These are phyloP conservation scores for Carex scoparia DNA, from an alignment of 176 grass and related monocot species.

Conservation along the genomic window DNA sequence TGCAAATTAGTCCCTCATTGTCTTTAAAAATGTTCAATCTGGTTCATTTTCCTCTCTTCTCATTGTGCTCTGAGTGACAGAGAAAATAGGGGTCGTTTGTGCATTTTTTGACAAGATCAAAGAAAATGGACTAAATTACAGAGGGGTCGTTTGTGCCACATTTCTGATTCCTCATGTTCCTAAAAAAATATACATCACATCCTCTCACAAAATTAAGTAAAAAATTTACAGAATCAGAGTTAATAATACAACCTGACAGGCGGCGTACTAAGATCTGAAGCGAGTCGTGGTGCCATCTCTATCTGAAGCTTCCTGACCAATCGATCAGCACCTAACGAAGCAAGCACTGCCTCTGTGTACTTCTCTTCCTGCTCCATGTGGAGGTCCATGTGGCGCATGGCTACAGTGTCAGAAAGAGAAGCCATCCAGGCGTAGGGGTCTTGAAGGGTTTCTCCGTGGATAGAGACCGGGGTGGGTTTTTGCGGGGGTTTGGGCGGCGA, in stretches of 20 bases:
- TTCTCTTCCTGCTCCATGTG: constrained; percentile 94
- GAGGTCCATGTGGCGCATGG: constrained; percentile 97
- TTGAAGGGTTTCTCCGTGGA: constrained; percentile 30
- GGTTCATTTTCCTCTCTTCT: background rate
- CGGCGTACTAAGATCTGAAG: constrained; percentile 63
- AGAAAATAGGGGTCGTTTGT: background rate
- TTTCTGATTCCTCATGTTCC: background rate
- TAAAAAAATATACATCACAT: background rate
- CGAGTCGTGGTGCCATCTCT: constrained; percentile 78
- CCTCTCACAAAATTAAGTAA: background rate
- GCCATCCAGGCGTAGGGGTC: constrained; percentile 78
- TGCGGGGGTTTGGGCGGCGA: constrained; percentile 33
- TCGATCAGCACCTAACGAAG: constrained; percentile 52
- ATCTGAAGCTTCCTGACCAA: constrained; percentile 83
- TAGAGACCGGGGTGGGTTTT: constrained; percentile 30
- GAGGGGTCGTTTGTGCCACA: background rate
- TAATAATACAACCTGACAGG: constrained; percentile 27
- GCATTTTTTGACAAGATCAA: background rate
- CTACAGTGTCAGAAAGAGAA: constrained; percentile 60
- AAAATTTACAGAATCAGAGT: background rate
- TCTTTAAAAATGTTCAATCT: too few species aligned
- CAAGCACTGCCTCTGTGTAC: constrained; percentile 78
- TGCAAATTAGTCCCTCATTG: too few species aligned
- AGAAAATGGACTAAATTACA: background rate
- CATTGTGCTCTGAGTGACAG: background rate